Base-by-base conservation (phyloP, 2,329 filamentous ascomycete species). In the Tolypocladium album region DNA sequence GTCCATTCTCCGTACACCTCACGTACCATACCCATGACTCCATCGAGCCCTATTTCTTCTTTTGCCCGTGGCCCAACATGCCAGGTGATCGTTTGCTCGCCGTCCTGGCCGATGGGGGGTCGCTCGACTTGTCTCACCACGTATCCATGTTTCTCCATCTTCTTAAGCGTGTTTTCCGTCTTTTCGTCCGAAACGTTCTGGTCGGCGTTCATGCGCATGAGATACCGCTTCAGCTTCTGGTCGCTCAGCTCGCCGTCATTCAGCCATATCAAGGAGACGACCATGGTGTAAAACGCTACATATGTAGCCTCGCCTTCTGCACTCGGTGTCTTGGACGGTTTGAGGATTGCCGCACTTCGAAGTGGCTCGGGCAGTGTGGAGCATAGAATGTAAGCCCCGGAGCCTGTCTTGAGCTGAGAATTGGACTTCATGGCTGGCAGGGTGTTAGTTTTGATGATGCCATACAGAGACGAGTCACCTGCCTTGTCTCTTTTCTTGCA, bases 21-120 rank as follows among this genome's bases (percentile, higher is more conserved):
- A 69, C 84, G 75, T 4, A 92, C 84, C 63, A 97, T 74, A 0
- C 85, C 86, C 22, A 86, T 84, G 15, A 94, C 88, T 0, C 89
- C 90, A 57, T 85, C 81, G n/a, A 86, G 79, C 0, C 89, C 90
- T 42, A 97, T 83, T 73, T 97, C 94, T 9, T 92, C 80, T 73
- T 89, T 94, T 7, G 89, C 93, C 27, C 94, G 82, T 7, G 91
- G 88, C 0, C 94, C 94, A 17, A 97, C 83, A 60, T 89, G 83
- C 82, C 90, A 99, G 56, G 90, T 92, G 9, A 91, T 80, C 2
- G 84, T 80, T 63, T 93, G 87, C 43, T 96, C 90, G 34, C 89
- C 90, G 1, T 84, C 85, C 38, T 77, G 66, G 5, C 75, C 74
- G 71, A 69, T 70, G 61, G 74, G 72, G 15, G 78, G 78, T 53